phyloP scores from a whole-genome alignment of 306 rosid genomes.

The Cicer arietinum region DNA sequence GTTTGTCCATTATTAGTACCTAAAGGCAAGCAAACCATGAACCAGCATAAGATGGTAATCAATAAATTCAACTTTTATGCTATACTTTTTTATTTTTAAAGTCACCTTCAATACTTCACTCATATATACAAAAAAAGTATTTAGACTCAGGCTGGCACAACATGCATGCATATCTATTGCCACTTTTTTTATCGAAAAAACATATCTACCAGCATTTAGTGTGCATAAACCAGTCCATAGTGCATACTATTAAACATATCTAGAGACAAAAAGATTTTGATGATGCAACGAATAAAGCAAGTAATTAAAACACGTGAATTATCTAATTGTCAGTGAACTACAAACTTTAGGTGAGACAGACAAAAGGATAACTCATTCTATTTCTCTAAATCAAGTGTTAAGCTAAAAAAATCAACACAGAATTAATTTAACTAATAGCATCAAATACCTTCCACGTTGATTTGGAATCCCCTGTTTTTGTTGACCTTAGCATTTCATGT shows the following conservation, averaged over 20 bases:
- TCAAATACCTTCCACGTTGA: conserved; percentile 88
- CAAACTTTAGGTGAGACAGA: conserved; percentile 27
- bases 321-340: conserved; percentile 5
- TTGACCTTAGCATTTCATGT: conserved; percentile 85
- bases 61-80: conserved; percentile 26
- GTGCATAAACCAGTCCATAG: conserved; percentile 16
- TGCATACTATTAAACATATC: conserved; percentile 32
- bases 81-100: conserved; percentile 23
- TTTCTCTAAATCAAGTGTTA: background rate
- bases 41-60: conserved; percentile 35
- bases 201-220: background rate
- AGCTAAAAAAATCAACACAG: conserved; percentile 17
- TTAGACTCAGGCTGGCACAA: conserved; percentile 26
- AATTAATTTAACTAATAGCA: conserved; percentile 31
- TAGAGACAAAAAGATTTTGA: conserved; percentile 11
- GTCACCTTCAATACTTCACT: conserved; percentile 37
- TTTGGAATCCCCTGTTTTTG: conserved; percentile 87
- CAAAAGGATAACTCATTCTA: conserved; percentile 17
- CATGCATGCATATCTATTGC: conserved; percentile 11
- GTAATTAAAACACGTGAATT: conserved; percentile 21
- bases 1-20: conserved; percentile 98
- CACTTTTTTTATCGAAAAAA: no score
- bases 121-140: conserved; percentile 2
- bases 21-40: conserved; percentile 50
- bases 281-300: conserved; percentile 33